Percentiles rank a stretch among this genome's conserved stretches.
phyloP scores from a whole-genome alignment of 2,329 filamentous ascomycete species.

The Aspergillus luchuensis region DNA sequence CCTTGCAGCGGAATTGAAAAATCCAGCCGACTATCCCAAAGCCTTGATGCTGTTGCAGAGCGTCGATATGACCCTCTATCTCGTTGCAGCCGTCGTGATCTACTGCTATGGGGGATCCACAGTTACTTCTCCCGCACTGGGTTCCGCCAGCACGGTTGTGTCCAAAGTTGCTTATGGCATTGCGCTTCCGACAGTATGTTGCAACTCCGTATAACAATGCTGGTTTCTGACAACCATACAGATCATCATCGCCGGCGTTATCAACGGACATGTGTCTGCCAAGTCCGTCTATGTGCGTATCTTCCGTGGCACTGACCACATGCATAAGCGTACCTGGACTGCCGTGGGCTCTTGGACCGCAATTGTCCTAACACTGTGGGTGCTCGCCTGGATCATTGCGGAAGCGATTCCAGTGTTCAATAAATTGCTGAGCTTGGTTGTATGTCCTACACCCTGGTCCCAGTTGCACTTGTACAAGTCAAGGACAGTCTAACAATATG shows the following conservation, averaged over 20 bases:
- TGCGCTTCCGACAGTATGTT: slow-evolving; percentile 61
- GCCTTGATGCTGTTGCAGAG: slow-evolving; percentile 64
- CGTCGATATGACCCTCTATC: slow-evolving; percentile 63
- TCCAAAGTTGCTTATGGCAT: slow-evolving; percentile 69
- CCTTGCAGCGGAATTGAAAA: slow-evolving; percentile 65
- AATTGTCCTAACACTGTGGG: slow-evolving; percentile 59
- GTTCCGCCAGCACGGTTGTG: slow-evolving; percentile 59
- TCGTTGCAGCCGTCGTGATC: slow-evolving; percentile 66
- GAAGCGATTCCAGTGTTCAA: slow-evolving; percentile 71
- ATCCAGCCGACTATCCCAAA: slow-evolving; percentile 63
- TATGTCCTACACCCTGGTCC: slow-evolving; percentile 18
- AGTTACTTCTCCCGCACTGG: slow-evolving; percentile 67
- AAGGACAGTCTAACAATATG: not conserved
- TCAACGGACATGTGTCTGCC: slow-evolving; percentile 67
- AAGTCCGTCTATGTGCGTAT: slow-evolving; percentile 68
- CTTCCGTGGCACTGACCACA: slow-evolving; percentile 61
- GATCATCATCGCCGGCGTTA: slow-evolving; percentile 71
- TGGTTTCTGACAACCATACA: slow-evolving; percentile 10
- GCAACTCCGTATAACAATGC: not conserved
- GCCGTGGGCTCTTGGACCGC: slow-evolving; percentile 61
- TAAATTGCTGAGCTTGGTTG: slow-evolving; percentile 64
- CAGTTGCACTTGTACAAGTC: too few species aligned
- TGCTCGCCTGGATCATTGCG: slow-evolving; percentile 67
- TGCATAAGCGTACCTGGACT: slow-evolving; percentile 53
- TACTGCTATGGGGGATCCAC: slow-evolving; percentile 66